Base-by-base conservation (phyloP, 805 yeast genomes). In the Ogataea henricii region DNA sequence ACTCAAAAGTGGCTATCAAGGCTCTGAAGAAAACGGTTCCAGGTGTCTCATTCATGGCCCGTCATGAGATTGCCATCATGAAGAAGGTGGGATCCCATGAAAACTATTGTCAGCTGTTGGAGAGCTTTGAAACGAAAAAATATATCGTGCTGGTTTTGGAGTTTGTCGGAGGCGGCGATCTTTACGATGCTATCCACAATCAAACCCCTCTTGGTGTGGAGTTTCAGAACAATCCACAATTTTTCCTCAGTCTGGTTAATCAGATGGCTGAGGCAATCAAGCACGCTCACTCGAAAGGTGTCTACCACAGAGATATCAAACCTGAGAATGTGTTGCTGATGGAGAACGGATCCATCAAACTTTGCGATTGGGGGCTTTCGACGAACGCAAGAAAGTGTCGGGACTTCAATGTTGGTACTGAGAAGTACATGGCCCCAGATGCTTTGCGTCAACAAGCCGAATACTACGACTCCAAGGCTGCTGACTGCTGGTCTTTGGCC, bases 291-390 rank as follows among this genome's bases (percentile, higher is more conserved):
- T 64, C 76, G 3, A 65, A 68, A 35, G 84, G 85, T 0, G 72
- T 85, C 12, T 83, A 78, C 53, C 91, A 85, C 63, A 70, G 91
- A 40, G 91, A 85, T 60, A 75, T 85, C 48, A 85, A 85, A 63
- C 91, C 91, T 1, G 91, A 85, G 65, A 85, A 85, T 57, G 74
- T 85, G 23, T 66, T 85, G 26, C 66, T 85, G 43, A 76, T 76
- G 54, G 63, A 64, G 3, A 65, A 71, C 43, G 82, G 83, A 39
- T 63, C 75, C 23, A 71, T 83, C 42, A 85, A 85, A 63, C 66
- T 85, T 40, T 83, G 88, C 47, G 90, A 85, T 62, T 85, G 89
- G 88, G 91, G 91, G 0, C 74, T 84, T 43, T 77, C 87, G 18
- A 79, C 85, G 7, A 40, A 51, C 37, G 52, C 57, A 22, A 47